Evolutionary conservation across 2,329 filamentous ascomycete genomes (phyloP).

Genomic region (Fusarium sp.): DNA sequence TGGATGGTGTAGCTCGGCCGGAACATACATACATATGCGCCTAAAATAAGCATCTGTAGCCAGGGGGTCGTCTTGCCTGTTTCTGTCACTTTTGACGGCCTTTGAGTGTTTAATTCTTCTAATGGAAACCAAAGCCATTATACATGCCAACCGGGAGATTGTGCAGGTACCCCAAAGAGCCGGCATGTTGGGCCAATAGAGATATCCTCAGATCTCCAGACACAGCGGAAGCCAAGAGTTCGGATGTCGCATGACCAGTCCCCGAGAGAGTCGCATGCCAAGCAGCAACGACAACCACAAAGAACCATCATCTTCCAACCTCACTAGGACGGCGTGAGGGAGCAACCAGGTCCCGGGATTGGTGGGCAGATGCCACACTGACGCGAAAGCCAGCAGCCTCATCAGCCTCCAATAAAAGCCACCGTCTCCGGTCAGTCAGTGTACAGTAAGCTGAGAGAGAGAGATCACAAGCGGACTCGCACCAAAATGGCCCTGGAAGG

Average conservation of each 20-base stretch:
- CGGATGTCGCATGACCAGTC: conserved; percentile 13
- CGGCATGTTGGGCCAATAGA: background rate
- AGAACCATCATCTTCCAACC: conserved; percentile 3
- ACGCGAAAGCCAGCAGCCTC: conserved; percentile 13
- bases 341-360: conserved; percentile 7
- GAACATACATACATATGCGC: conserved; percentile 31
- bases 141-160: conserved; percentile 2
- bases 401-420: conserved; percentile 5
- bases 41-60: conserved; percentile 42
- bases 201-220: background rate
- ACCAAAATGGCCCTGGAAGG: conserved; percentile 1
- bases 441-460: background rate
- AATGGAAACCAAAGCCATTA: conserved; percentile 32
- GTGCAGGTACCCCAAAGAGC: background rate
- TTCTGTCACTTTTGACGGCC: conserved; percentile 20
- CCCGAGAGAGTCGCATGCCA: conserved; percentile 12
- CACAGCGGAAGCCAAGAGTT: conserved; percentile 4
- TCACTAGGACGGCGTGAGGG: conserved; percentile 7
- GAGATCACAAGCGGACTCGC: conserved; percentile 4
- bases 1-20: conserved; percentile 19
- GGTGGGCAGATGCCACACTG: conserved; percentile 3
- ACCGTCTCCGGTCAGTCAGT: background rate
- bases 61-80: conserved; percentile 31
- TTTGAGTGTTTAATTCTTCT: conserved; percentile 40
- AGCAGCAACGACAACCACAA: background rate